Conservation (phyloP, 805 yeast species). For the Suhomyces sp. region DNA sequence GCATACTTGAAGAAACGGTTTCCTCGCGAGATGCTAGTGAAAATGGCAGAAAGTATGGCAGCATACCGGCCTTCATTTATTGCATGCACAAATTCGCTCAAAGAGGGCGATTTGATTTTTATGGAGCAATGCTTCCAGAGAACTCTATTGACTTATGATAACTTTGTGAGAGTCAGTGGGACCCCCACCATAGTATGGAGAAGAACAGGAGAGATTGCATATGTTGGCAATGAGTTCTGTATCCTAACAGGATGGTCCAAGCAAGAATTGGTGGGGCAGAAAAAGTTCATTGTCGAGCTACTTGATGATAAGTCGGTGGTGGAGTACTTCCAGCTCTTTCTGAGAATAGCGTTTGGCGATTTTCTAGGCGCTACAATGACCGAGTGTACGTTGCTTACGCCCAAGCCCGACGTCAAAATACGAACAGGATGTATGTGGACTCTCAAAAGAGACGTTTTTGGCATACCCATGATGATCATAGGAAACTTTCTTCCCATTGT, state of each 20-base stretch:
- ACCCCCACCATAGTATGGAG: slow-evolving; percentile 97
- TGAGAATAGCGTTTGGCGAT: slow-evolving; percentile 86
- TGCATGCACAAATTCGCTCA: slow-evolving; percentile 83
- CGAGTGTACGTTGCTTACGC: slow-evolving; percentile 74
- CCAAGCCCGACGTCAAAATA: slow-evolving; percentile 50
- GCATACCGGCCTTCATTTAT: slow-evolving; percentile 89
- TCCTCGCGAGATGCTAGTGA: slow-evolving; percentile 63
- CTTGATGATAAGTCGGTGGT: slow-evolving; percentile 85
- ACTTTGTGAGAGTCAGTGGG: slow-evolving; percentile 78
- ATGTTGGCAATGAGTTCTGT: slow-evolving; percentile 92
- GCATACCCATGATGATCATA: slow-evolving; percentile 94
- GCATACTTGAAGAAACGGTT: slow-evolving; percentile 72
- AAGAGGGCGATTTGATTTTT: slow-evolving; percentile 87
- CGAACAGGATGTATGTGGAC: slow-evolving; percentile 90
- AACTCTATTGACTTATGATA: slow-evolving; percentile 83
- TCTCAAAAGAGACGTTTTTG: slow-evolving; percentile 89
- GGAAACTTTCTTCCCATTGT: slow-evolving; percentile 88
- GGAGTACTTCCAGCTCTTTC: slow-evolving; percentile 82
- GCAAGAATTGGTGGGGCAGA: slow-evolving; percentile 57
- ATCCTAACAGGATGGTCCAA: slow-evolving; percentile 87
- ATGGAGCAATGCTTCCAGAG: slow-evolving; percentile 97
- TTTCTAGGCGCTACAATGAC: slow-evolving; percentile 84
- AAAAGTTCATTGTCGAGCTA: slow-evolving; percentile 74
- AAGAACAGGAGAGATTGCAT: slow-evolving; percentile 91
- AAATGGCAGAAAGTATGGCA: slow-evolving; percentile 86